Evolutionary conservation across 352 stramenopile species (phyloP).

Genomic region (Phytophthora macrochlamydospora): DNA sequence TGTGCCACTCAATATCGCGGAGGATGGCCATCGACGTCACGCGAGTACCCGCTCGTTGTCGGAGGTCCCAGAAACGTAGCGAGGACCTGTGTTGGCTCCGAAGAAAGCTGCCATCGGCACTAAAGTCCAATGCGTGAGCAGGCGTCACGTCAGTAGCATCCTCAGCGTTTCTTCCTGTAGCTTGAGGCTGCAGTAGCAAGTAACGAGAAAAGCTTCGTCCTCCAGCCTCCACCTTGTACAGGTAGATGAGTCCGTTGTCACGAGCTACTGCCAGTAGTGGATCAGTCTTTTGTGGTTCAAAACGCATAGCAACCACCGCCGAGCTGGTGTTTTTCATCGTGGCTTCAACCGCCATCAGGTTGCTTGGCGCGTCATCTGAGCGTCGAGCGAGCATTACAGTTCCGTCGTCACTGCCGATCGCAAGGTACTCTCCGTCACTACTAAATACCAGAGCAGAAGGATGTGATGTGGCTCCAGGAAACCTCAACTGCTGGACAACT

Average conservation of each 20-base stretch:
- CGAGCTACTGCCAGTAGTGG: conserved; percentile 52
- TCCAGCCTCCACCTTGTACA: conserved; percentile 61
- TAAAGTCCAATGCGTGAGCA: conserved; percentile 69
- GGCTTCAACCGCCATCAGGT: conserved; percentile 34
- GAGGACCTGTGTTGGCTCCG: conserved; percentile 52
- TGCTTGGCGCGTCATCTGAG: conserved; percentile 20
- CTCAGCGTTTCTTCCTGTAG: conserved; percentile 7
- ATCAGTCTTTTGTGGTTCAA: conserved; percentile 34
- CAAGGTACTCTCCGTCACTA: conserved; percentile 50
- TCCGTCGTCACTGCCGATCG: conserved; percentile 63
- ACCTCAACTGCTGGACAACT: conserved; percentile 33
- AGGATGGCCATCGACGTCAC: conserved; percentile 50
- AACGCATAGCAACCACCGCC: conserved; percentile 47
- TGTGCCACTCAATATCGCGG: conserved; percentile 62
- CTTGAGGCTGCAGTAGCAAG: conserved; percentile 59
- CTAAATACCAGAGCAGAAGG: conserved; percentile 45
- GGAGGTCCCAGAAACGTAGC: conserved; percentile 71
- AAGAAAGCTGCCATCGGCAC: conserved; percentile 57
- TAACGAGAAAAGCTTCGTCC: conserved; percentile 47
- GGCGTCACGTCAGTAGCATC: conserved; percentile 10
- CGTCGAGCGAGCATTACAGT: conserved; percentile 47
- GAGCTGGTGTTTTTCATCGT: conserved; percentile 73
- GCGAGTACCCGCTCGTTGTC: conserved; percentile 46
- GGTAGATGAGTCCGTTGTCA: conserved; percentile 70
- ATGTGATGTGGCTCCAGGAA: conserved; percentile 14